These are phyloP conservation scores for Myochromella boudieri DNA, from an alignment of 768 basidiomycete species.

Conservation along the genomic window DNA sequence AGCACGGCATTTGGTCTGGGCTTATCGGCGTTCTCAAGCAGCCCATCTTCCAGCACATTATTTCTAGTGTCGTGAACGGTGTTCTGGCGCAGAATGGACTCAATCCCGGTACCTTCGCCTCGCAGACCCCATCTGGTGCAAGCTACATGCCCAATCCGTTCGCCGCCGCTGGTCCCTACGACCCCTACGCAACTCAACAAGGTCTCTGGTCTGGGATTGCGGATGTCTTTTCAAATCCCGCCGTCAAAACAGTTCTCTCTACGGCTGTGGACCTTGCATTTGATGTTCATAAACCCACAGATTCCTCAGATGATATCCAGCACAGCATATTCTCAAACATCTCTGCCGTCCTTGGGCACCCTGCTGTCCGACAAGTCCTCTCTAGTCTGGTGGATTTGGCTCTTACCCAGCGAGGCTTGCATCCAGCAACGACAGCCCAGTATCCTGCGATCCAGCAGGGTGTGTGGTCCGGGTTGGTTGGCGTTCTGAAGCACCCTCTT, in stretches of 20 bases:
- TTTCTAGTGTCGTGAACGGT: background rate
- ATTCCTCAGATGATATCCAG: background rate
- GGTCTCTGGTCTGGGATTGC: background rate
- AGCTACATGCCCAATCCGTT: no score
- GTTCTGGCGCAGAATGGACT: constrained; percentile 3
- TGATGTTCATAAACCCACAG: background rate
- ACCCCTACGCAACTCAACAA: background rate
- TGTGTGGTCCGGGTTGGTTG: background rate
- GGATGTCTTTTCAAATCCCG: background rate
- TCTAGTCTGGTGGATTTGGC: background rate
- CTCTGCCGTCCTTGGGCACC: background rate
- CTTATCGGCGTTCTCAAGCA: constrained; percentile 1
- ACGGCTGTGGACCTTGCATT: background rate
- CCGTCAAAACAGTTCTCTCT: no score
- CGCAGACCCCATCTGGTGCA: background rate
- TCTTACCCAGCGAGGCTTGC: background rate
- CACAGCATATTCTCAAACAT: background rate
- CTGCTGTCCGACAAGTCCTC: background rate
- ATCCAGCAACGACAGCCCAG: background rate
- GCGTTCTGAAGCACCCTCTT: constrained; percentile 1
- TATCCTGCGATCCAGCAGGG: background rate
- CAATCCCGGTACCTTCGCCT: background rate
- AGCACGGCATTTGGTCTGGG: constrained; percentile 4
- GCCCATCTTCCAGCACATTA: constrained; percentile 6
- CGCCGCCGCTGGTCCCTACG: background rate